phyloP scores from a whole-genome alignment of 2,329 filamentous ascomycete species.

The Teratosphaeria epicoccoides region DNA sequence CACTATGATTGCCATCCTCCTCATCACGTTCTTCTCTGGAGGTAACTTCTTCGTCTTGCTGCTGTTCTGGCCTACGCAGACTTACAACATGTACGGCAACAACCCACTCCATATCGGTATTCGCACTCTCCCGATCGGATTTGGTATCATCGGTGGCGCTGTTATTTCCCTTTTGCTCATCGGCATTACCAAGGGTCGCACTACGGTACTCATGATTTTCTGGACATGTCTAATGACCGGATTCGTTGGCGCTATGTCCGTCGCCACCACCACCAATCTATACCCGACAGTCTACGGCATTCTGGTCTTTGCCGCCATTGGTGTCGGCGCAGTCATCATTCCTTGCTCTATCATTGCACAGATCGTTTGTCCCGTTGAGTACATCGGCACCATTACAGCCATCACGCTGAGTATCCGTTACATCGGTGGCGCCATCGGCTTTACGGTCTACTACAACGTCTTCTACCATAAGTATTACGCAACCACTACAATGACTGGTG shows the following conservation, averaged over 20 bases:
- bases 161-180: conserved; percentile 49
- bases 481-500: conserved; percentile 6
- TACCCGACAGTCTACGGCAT: conserved; percentile 30
- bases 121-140: conserved; percentile 53
- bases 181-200: conserved; percentile 47
- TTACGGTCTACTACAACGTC: conserved; percentile 41
- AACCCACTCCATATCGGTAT: conserved; percentile 55
- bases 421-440: conserved; percentile 52
- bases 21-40: conserved; percentile 32
- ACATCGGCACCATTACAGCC: conserved; percentile 58
- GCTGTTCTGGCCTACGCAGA: conserved; percentile 54
- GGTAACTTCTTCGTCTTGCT: conserved; percentile 32
- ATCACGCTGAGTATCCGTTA: conserved; percentile 58
- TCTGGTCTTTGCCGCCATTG: conserved; percentile 49
- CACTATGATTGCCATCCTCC: conserved; percentile 26
- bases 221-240: conserved; percentile 56
- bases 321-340: conserved; percentile 59
- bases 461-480: conserved; percentile 33
- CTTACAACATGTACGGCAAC: conserved; percentile 54
- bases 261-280: conserved; percentile 16
- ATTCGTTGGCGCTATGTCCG: conserved; percentile 9
- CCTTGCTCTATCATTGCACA: conserved; percentile 56
- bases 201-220: conserved; percentile 49
- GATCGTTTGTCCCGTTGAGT: conserved; percentile 57
- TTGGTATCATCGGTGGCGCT: conserved; percentile 52